phyloP scores from a whole-genome alignment of 2,329 filamentous ascomycete species.

The Colletotrichum horii region DNA sequence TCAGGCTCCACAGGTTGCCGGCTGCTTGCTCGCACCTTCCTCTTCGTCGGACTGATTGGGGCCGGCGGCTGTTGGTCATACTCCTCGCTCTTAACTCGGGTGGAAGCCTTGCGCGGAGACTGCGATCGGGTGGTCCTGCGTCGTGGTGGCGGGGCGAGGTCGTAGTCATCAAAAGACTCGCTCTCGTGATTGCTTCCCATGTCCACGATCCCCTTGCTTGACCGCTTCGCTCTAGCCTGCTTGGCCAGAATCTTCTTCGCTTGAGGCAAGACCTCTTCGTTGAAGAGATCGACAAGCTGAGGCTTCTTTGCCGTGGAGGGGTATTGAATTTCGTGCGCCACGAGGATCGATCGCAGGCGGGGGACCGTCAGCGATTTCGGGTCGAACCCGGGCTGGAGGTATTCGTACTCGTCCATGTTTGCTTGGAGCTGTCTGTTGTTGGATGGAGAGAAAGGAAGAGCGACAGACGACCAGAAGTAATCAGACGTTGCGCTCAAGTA shows the following conservation, averaged over 20 bases:
- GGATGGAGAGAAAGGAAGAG: background rate
- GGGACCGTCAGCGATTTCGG: constrained; percentile 84
- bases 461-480: background rate
- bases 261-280: constrained; percentile 77
- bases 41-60: constrained; percentile 55
- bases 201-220: constrained; percentile 82
- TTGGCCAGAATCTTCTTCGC: constrained; percentile 77
- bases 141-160: constrained; percentile 53
- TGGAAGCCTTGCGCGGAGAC: constrained; percentile 60
- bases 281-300: constrained; percentile 85
- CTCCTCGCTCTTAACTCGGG: constrained; percentile 58
- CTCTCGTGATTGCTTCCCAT: constrained; percentile 71
- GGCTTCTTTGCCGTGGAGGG: constrained; percentile 90
- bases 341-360: constrained; percentile 86
- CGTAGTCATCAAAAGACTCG: constrained; percentile 66
- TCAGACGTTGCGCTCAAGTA: background rate
- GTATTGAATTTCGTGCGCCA: constrained; percentile 86
- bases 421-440: background rate
- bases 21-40: constrained; percentile 58
- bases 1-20: constrained; percentile 53
- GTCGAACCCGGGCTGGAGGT: constrained; percentile 88
- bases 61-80: constrained; percentile 39
- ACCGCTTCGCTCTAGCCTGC: constrained; percentile 80
- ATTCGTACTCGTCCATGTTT: constrained; percentile 72
- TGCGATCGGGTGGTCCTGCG: constrained; percentile 56